Evolutionary conservation across 2,329 filamentous ascomycete species (phyloP).

Genomic region (Apiospora arundinis): DNA sequence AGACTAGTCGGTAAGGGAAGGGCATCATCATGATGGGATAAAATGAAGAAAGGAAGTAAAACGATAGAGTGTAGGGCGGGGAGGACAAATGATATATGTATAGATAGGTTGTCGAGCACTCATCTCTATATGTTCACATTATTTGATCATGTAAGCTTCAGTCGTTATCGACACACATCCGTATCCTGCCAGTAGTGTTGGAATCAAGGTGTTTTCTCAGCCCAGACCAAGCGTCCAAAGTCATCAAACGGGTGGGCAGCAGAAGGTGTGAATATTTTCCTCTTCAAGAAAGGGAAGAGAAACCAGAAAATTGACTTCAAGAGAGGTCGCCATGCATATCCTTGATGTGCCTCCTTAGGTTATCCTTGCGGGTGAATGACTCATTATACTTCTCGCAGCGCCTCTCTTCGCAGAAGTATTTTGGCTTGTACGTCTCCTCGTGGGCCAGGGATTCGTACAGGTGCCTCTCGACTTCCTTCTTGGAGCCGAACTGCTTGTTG

Average conservation of each 20-base stretch:
- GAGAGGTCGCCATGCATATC: slow-evolving; percentile 17
- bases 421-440: background rate
- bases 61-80: background rate
- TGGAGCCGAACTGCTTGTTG: slow-evolving; percentile 10
- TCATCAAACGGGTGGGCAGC: background rate
- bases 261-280: background rate
- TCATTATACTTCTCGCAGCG: slow-evolving; percentile 1
- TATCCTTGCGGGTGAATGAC: slow-evolving; percentile 20
- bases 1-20: background rate
- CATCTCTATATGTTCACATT: slow-evolving; percentile 4
- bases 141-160: background rate
- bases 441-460: slow-evolving; percentile 10
- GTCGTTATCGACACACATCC: background rate
- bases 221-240: background rate
- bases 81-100: background rate
- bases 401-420: slow-evolving; percentile 11
- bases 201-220: background rate
- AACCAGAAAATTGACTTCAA: too few relatives aligned
- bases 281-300: background rate
- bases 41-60: background rate
- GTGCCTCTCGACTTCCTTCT: slow-evolving; percentile 22
- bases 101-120: background rate
- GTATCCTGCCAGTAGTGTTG: background rate
- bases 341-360: slow-evolving; percentile 20
- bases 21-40: background rate